Evolutionary conservation across 1,284 basidiomycete species (phyloP).

Genomic region (Fomitopsis pinicola): DNA sequence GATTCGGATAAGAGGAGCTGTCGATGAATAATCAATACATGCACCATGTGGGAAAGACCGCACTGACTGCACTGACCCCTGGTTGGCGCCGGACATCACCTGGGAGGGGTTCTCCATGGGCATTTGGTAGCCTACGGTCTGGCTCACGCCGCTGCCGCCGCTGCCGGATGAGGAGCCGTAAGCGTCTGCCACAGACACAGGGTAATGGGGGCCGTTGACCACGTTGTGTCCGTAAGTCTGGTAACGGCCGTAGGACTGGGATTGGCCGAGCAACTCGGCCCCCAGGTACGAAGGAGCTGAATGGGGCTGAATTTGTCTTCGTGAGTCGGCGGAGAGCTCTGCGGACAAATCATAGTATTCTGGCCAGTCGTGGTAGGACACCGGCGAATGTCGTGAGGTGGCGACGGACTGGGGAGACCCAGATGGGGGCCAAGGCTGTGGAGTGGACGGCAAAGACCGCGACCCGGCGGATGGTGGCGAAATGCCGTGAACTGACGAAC

Average conservation of each 20-base stretch:
- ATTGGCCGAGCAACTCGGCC: slow-evolving; percentile 3
- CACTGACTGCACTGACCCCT: slow-evolving; percentile 3
- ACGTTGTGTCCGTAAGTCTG: background rate
- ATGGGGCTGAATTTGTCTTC: slow-evolving; percentile 1
- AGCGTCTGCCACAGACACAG: background rate
- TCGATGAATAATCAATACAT: background rate
- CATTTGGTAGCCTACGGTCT: background rate
- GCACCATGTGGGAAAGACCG: background rate
- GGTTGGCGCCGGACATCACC: slow-evolving; percentile 1
- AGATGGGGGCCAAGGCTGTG: slow-evolving; percentile 13
- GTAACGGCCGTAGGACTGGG: slow-evolving; percentile 7
- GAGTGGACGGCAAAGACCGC: slow-evolving; percentile 9
- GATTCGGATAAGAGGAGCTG: slow-evolving; percentile 2
- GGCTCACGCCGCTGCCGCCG: background rate
- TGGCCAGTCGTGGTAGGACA: slow-evolving; percentile 12
- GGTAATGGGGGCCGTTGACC: background rate
- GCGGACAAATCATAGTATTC: slow-evolving; percentile 6
- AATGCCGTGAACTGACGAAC: slow-evolving; percentile 13
- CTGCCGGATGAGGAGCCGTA: slow-evolving; percentile 8
- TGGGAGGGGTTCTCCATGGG: background rate
- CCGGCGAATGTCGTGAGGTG: slow-evolving; percentile 8
- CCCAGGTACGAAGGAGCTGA: slow-evolving; percentile 3
- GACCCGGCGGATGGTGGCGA: background rate
- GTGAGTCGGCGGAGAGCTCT: slow-evolving; percentile 2
- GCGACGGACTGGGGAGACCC: slow-evolving; percentile 6